Conservation (phyloP, 2,329 filamentous ascomycete species). For the Aspergillus luchuensis region DNA sequence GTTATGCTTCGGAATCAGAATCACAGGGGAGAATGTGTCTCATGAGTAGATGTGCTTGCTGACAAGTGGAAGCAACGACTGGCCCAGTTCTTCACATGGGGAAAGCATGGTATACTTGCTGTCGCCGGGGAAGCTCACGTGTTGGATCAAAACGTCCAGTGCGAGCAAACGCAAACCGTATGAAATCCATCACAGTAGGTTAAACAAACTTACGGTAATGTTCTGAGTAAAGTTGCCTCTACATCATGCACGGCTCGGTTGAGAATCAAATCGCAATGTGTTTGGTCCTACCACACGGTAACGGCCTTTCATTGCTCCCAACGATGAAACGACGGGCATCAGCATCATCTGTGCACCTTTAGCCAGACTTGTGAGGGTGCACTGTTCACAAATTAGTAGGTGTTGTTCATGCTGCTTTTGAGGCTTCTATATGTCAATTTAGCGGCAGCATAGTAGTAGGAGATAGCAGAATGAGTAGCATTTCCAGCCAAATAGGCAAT, state of each 20-base stretch:
- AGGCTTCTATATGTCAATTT: not conserved
- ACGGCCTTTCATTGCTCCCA: not conserved
- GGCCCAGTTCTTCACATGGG: not conserved
- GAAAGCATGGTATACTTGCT: slow-evolving; percentile 2
- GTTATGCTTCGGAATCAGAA: not conserved
- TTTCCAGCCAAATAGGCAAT: too few relatives aligned
- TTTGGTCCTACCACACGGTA: not conserved
- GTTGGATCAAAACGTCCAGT: not conserved
- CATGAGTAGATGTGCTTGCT: too few relatives aligned
- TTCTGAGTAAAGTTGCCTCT: not conserved
- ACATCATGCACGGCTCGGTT: not conserved
- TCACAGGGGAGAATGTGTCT: not conserved
- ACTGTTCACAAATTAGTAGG: not conserved
- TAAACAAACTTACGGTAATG: not conserved
- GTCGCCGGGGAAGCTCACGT: not conserved
- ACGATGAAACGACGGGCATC: not conserved
- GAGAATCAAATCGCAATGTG: not conserved
- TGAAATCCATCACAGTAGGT: not conserved
- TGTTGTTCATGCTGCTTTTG: not conserved
- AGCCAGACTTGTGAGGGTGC: not conserved
- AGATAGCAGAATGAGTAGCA: not conserved
- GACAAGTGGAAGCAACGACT: slow-evolving; percentile 1
- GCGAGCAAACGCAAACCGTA: not conserved
- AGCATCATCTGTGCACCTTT: not conserved
- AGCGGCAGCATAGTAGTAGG: not conserved